Conservation (phyloP, 495 filamentous ascomycete genomes). For the Talaromyces ruber region DNA sequence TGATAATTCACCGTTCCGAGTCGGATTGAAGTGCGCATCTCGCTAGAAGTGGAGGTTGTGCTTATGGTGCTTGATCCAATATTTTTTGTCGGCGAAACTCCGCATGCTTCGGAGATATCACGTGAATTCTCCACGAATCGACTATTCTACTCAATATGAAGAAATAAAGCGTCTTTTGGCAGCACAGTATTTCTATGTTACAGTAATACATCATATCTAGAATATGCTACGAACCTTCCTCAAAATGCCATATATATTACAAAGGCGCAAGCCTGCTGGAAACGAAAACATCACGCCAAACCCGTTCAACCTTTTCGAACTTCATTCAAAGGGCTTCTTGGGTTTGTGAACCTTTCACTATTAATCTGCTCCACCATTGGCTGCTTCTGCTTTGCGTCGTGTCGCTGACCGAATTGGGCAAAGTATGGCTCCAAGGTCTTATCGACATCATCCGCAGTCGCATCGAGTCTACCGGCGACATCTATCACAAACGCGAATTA, state of each 20-base stretch:
- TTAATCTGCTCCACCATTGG: conserved; percentile 23
- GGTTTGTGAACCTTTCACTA: conserved; percentile 22
- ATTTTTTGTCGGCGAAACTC: neutral
- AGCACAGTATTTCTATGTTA: neutral
- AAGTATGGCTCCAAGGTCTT: conserved; percentile 54
- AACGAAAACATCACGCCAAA: neutral
- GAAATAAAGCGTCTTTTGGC: neutral
- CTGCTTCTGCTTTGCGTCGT: conserved; percentile 21
- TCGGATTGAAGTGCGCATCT: neutral
- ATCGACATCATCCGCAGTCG: conserved; percentile 46
- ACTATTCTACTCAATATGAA: neutral
- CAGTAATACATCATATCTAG: neutral
- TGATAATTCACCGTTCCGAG: no score
- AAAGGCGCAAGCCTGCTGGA: neutral
- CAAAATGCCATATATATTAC: neutral
- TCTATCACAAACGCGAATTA: conserved; percentile 34
- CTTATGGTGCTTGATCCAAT: neutral
- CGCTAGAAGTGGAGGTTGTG: neutral
- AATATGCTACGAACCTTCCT: neutral
- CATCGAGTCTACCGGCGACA: conserved; percentile 58
- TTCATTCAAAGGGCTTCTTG: conserved; percentile 19
- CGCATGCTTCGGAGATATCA: conserved; percentile 1
- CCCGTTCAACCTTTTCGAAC: conserved; percentile 12
- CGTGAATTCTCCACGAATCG: neutral
- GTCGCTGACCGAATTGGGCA: conserved; percentile 51